Evolutionary conservation across 495 filamentous ascomycete genomes (phyloP), one percentile per base, ranked within the genome.

Genomic region (Aspergillus kassunensis): DNA sequence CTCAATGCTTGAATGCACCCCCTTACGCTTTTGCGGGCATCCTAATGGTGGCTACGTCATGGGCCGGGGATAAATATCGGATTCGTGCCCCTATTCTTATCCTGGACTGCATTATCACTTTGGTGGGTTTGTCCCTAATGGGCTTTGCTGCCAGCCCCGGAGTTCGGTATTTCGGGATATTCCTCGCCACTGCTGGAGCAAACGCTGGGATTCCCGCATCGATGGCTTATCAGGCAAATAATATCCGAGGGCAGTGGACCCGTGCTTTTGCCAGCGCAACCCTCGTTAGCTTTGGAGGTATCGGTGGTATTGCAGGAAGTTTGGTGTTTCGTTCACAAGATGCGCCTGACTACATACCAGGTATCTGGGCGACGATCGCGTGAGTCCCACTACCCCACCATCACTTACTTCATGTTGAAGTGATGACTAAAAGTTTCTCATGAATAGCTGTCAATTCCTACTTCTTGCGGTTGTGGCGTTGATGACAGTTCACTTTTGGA

Each of bases 181-280:
- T 87, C 69, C 62, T 87, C 25, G 72, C 75, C 33, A 80, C 78
- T 1, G 78, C 79, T 1, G 77, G 76, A 10, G 73, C 72, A 34
- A 86, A 86, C 62, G 72, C 80, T 10, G 85, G 84, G 59, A 74
- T 84, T 30, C 83, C 72, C 1, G 44, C 66, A 1, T 66, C 67
- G 4, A 65, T 86, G 73, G 74, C 81, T 0, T 85, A 83, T 57
- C 82, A 86, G 58, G 77, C 80, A 2, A 85, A 84, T 60, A 86
- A 86, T 53, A 74, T 85, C 56, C 80, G 80, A 24, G 82, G 82
- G 2, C 82, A 86, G 54, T 85, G 82, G 82, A 83, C 80, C 44
- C 75, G 82, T 18, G 83, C 82, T 0, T 74, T 86, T 31, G 68
- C 67, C 33, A 79, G 76, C 24, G 81, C 82, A 1, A 77, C 72